phyloP scores from a whole-genome alignment of 371 early-diverging fungal species.

The Apophysomyces ossiformis region DNA sequence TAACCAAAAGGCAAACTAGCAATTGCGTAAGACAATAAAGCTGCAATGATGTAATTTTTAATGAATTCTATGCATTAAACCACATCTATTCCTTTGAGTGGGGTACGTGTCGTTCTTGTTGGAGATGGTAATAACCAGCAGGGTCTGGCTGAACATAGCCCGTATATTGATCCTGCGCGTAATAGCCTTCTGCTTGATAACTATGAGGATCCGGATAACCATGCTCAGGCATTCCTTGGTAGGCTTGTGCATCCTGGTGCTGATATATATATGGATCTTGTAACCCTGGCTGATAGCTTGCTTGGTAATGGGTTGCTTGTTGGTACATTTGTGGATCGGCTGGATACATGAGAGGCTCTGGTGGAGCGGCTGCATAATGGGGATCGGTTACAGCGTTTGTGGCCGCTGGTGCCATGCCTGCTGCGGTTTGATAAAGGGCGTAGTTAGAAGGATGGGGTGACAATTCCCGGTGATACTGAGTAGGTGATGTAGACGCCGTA shows the following conservation, averaged over 20 bases:
- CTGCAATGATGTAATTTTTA: not conserved
- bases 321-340: not conserved
- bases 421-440: slow-evolving; percentile 1
- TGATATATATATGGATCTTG: slow-evolving; percentile 7
- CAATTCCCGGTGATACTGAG: slow-evolving; percentile 1
- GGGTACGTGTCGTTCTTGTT: slow-evolving; percentile 3
- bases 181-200: slow-evolving; percentile 4
- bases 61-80: not conserved
- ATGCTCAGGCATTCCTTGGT: not conserved
- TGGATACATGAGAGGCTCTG: not conserved
- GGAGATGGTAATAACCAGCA: not conserved
- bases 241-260: not conserved
- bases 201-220: not conserved
- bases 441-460: slow-evolving; percentile 5
- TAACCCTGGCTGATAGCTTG: not conserved
- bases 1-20: not conserved
- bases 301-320: not conserved
- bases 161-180: not conserved
- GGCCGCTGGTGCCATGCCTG: not conserved
- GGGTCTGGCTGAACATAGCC: not conserved
- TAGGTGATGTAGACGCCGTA: not conserved
- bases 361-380: not conserved
- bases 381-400: not conserved
- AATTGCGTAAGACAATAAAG: not conserved
- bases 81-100: slow-evolving; percentile 7